These are phyloP conservation scores for Babesia bigemina DNA, from an alignment of 169 alveolate genomes.

Conservation along the genomic window DNA sequence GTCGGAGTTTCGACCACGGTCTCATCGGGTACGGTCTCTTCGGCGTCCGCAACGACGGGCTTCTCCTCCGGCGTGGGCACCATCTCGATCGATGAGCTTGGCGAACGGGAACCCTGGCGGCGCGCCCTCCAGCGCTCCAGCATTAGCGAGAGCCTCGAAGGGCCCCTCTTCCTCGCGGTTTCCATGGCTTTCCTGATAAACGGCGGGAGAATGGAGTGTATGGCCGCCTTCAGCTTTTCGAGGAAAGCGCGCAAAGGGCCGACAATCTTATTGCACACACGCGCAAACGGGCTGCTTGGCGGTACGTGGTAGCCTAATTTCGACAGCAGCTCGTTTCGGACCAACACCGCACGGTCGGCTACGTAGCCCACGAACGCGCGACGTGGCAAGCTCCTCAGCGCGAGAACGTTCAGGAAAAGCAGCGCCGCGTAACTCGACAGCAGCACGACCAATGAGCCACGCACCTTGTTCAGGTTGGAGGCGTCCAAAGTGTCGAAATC, in stretches of 20 bases:
- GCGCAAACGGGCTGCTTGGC: not conserved
- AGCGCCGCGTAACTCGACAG: not conserved
- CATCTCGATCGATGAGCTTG: not conserved
- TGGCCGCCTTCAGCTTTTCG: not conserved
- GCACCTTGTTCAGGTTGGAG: not conserved
- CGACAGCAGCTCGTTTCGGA: conserved; percentile 8
- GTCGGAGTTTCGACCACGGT: not conserved
- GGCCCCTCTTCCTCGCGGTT: not conserved
- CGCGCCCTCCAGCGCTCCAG: conserved; percentile 1
- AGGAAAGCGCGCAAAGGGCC: not conserved
- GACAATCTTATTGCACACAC: not conserved
- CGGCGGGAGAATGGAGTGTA: not conserved
- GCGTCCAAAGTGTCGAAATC: conserved; percentile 8
- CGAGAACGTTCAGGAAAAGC: conserved; percentile 12
- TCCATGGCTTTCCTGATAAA: not conserved
- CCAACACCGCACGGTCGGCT: conserved; percentile 12
- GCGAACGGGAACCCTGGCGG: not conserved
- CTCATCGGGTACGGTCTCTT: not conserved
- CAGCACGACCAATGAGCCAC: conserved; percentile 34
- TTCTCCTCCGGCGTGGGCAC: not conserved
- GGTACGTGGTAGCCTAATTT: conserved; percentile 2
- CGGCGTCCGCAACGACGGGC: not conserved
- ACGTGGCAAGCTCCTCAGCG: not conserved
- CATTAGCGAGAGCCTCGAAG: not conserved
- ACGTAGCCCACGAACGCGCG: conserved; percentile 10